These are phyloP conservation scores for Multifurca ochricompacta DNA, from an alignment of 768 basidiomycete genomes.

Conservation along the genomic window DNA sequence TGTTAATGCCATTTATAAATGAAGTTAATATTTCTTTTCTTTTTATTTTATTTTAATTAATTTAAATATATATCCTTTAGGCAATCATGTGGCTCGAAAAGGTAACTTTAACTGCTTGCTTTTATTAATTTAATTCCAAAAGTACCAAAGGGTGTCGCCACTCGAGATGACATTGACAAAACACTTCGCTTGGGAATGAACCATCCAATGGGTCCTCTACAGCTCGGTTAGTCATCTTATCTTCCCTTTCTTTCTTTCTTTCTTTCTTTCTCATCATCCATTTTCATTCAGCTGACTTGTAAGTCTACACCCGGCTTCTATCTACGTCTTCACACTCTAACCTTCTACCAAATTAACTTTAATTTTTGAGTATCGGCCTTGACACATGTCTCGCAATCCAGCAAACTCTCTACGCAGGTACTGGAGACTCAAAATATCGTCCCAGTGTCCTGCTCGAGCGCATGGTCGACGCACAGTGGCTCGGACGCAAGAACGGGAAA, in stretches of 20 bases:
- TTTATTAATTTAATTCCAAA: not conserved
- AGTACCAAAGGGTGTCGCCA: conserved; percentile 55
- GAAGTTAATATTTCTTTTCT: conserved; percentile 45
- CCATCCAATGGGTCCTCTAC: conserved; percentile 91
- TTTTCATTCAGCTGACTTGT: conserved; percentile 30
- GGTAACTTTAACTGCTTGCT: conserved; percentile 31
- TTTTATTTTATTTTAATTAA: not conserved
- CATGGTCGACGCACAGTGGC: conserved; percentile 96
- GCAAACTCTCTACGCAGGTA: conserved; percentile 80
- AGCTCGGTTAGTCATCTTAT: conserved; percentile 47
- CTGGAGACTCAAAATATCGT: conserved; percentile 91
- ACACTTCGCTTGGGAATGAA: conserved; percentile 91
- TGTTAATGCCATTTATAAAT: conserved; percentile 96
- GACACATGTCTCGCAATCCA: conserved; percentile 95
- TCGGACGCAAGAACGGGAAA: conserved; percentile 86
- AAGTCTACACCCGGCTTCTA: conserved; percentile 12
- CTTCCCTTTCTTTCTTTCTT: not conserved
- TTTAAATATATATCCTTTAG: conserved; percentile 29
- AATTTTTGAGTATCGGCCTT: conserved; percentile 70
- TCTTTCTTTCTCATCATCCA: not conserved
- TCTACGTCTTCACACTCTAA: too few species aligned
- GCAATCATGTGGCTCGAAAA: conserved; percentile 92
- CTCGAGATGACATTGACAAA: conserved; percentile 91
- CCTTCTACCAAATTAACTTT: too few species aligned
- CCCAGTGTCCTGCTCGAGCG: conserved; percentile 83